Evolutionary conservation across 176 grass and related monocot species (phyloP), one percentile per base, ranked within the genome.

Genomic region (barley (Hordeum vulgare)): DNA sequence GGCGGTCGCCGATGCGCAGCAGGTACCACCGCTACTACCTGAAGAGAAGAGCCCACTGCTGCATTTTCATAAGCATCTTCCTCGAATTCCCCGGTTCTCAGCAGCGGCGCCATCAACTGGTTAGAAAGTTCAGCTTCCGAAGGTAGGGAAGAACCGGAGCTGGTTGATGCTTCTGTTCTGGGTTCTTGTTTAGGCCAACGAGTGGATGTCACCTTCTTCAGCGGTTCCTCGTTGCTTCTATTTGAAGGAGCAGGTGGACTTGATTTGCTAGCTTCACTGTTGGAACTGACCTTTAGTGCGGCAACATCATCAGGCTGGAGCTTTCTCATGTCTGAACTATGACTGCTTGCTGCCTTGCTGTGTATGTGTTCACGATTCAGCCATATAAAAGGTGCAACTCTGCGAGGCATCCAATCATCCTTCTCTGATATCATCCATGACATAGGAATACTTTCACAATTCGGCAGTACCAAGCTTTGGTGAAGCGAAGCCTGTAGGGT

Each of bases 361-460:
- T n/a, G n/a, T n/a, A n/a, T 21, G 53, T 40, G 67, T 81, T 93
- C 91, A 47, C 78, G 86, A 60, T 89, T 91, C 17, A 89, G 84
- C 91, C 91, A 91, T 64, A 93, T 81, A 62, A 93, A 97, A 67
- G 94, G 94, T 59, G 94, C 94, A 64, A n/a, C 75, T 77, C 81
- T 89, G 49, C 84, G 74, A 83, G 94, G 91, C 47, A 89, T 86
- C 94, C 94, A 97, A 57, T 97, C 94, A 80, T 93, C 94, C 45
- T 67, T 93, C n/a, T 93, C 91, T 56, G 89, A 81, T 77, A 93
- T 41, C 94, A 97, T 93, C 84, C 94, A 90, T 23, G 94, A 86
- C 9, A 97, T 85, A 15, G 79, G 64, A 60, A 93, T 71, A 73
- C 81, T 93, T 75, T 97, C 94, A 75, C 91, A 97, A 39, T 97